Conservation (phyloP, 495 filamentous ascomycete species). For the Oleoguttula mirabilis region DNA sequence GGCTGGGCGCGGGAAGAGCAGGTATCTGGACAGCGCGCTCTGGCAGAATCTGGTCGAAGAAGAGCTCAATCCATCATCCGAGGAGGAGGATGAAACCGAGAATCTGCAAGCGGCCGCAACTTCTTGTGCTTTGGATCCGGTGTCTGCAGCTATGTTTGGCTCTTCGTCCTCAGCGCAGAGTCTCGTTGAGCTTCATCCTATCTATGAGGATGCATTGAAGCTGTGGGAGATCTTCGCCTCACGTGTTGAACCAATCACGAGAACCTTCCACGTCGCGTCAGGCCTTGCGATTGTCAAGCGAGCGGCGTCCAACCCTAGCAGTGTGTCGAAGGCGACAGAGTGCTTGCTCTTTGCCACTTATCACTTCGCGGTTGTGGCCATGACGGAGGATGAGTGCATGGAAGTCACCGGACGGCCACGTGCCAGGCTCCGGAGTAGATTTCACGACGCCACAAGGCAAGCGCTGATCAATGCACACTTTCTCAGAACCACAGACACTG, state of each 20-base stretch:
- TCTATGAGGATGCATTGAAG: conserved; percentile 14
- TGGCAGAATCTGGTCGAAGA: conserved; percentile 12
- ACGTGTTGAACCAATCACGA: conserved; percentile 19
- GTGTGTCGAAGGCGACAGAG: conserved; percentile 12
- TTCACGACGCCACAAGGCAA: conserved; percentile 8
- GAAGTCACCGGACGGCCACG: conserved; percentile 3
- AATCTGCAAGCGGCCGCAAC: not conserved
- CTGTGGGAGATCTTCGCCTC: conserved; percentile 13
- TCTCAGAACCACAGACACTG: conserved; percentile 14
- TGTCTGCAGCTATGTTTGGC: conserved; percentile 2
- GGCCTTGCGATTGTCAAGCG: conserved; percentile 10
- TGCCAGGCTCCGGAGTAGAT: conserved; percentile 2
- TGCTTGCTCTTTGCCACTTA: conserved; percentile 21
- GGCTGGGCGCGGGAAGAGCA: conserved; percentile 4
- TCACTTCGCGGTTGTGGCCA: conserved; percentile 13
- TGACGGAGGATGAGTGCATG: conserved; percentile 17
- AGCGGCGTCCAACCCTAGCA: conserved; percentile 14
- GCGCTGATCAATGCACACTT: conserved; percentile 18
- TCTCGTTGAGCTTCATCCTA: conserved; percentile 10
- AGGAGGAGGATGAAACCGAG: conserved; percentile 10
- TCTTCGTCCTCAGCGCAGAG: not conserved
- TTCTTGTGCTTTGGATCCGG: not conserved
- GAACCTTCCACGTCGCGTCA: conserved; percentile 17
- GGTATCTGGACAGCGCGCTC: conserved; percentile 11
- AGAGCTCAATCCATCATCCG: conserved; percentile 6